Evolutionary conservation across 139 green algal genomes (phyloP).

Genomic region (Chlorella sorokiniana): DNA sequence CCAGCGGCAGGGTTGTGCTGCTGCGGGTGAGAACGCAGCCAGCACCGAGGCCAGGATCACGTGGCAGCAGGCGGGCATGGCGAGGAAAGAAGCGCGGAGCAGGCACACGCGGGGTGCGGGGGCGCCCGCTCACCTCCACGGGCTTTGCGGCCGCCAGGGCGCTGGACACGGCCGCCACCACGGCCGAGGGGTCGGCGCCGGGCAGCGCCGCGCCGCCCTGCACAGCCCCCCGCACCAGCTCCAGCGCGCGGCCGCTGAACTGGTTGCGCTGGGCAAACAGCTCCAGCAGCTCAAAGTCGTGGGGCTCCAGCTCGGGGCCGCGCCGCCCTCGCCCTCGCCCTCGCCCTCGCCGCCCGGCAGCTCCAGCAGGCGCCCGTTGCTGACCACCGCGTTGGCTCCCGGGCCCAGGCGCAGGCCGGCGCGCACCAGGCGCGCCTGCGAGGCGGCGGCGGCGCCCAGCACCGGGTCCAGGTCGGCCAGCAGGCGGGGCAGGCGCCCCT

Average conservation of each 20-base stretch:
- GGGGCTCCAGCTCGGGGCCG: constrained; percentile 25
- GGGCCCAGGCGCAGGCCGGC: constrained; percentile 47
- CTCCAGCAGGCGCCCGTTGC: constrained; percentile 66
- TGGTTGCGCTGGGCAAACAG: constrained; percentile 13
- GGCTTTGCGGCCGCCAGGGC: constrained; percentile 35
- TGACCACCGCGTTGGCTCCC: constrained; percentile 61
- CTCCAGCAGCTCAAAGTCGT: constrained; percentile 83
- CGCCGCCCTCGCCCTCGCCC: too few relatives aligned
- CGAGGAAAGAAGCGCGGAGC: too few relatives aligned
- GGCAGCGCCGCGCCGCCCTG: background rate
- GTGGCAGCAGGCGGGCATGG: too few relatives aligned
- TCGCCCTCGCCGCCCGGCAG: background rate
- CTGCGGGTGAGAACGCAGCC: too few relatives aligned
- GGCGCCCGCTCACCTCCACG: constrained; percentile 3
- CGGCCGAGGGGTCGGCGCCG: background rate
- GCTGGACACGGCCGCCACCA: constrained; percentile 21
- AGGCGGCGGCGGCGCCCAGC: constrained; percentile 2
- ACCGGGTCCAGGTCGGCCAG: background rate
- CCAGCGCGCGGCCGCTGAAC: background rate
- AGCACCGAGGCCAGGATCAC: too few relatives aligned
- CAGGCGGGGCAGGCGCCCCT: background rate
- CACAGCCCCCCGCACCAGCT: background rate
- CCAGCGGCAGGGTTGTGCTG: too few relatives aligned
- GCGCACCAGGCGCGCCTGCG: constrained; percentile 11
- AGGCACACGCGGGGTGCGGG: background rate